A percentile compares a stretch with the other conserved stretches of the same genome.
Evolutionary conservation across 805 yeast species (phyloP).

Genomic region (Cyberlindnera mycetangii): DNA sequence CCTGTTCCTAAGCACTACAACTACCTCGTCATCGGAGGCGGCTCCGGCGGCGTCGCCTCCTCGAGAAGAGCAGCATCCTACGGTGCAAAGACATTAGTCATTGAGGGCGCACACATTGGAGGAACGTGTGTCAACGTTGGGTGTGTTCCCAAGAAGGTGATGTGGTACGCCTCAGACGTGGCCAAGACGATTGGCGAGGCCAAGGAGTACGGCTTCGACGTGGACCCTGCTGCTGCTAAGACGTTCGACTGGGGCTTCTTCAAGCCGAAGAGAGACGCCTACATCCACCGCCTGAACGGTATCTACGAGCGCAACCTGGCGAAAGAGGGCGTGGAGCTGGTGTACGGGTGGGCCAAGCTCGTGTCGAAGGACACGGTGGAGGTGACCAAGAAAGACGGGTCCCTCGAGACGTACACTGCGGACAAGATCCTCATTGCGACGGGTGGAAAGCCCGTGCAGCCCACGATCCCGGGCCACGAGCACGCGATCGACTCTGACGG

Average conservation of each 20-base stretch:
- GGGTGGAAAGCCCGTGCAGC: conserved; percentile 82
- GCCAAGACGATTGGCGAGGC: conserved; percentile 77
- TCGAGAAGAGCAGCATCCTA: conserved; percentile 94
- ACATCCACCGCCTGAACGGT: conserved; percentile 82
- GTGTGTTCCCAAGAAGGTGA: conserved; percentile 97
- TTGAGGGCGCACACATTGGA: conserved; percentile 83
- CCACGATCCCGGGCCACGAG: conserved; percentile 78
- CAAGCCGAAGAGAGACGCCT: conserved; percentile 90
- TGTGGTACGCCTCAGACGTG: conserved; percentile 96
- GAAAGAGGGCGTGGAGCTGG: conserved; percentile 84
- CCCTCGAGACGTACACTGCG: conserved; percentile 60
- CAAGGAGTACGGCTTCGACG: conserved; percentile 75
- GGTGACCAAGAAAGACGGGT: conserved; percentile 64
- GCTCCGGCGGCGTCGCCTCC: conserved; percentile 98
- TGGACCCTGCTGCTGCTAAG: conserved; percentile 48
- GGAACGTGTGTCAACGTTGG: conserved; percentile 99
- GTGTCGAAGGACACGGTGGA: conserved; percentile 70
- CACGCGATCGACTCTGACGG: conserved; percentile 88
- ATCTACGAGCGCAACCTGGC: conserved; percentile 85
- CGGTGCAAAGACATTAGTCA: conserved; percentile 82
- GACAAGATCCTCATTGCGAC: conserved; percentile 87
- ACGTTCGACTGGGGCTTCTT: conserved; percentile 80
- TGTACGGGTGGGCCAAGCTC: conserved; percentile 86
- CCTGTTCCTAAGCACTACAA: conserved; percentile 66
- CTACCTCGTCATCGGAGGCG: conserved; percentile 96